These are phyloP conservation scores for Diaporthe velutina DNA, from an alignment of 2,329 filamentous ascomycete genomes.

Conservation along the genomic window DNA sequence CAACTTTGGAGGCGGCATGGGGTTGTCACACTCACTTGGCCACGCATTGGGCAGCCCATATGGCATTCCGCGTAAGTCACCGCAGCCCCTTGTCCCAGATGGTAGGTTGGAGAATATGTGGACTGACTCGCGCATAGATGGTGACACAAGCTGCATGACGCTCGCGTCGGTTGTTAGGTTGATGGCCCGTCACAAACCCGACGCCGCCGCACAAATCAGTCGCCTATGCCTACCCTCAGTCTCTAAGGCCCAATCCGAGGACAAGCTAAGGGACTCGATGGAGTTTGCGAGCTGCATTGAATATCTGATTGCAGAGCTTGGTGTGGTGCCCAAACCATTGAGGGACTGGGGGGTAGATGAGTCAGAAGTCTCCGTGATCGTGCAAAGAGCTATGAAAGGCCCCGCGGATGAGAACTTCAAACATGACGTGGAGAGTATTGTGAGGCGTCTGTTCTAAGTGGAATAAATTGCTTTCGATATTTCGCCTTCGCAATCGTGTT, in stretches of 20 bases:
- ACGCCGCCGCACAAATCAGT: slow-evolving; percentile 11
- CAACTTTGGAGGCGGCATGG: slow-evolving; percentile 18
- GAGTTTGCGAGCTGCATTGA: slow-evolving; percentile 3
- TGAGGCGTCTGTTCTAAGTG: background rate
- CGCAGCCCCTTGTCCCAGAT: background rate
- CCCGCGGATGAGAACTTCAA: background rate
- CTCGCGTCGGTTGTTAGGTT: background rate
- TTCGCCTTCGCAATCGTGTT: no score
- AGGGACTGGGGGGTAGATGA: background rate
- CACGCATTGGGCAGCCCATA: background rate
- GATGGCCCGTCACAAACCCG: slow-evolving; percentile 1
- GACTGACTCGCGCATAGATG: background rate
- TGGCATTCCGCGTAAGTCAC: background rate
- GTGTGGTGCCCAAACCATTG: background rate
- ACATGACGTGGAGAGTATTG: background rate
- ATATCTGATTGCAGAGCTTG: background rate
- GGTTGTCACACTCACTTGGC: slow-evolving; percentile 11
- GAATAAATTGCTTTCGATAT: background rate
- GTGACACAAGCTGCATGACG: slow-evolving; percentile 16
- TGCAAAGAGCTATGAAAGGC: slow-evolving; percentile 15
- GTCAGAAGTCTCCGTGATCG: slow-evolving; percentile 5
- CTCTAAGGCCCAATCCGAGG: background rate
- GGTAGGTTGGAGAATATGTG: accelerated
- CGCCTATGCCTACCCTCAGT: background rate
- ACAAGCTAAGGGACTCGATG: background rate